Base-by-base conservation (phyloP, 345 rosid genomes). In the Hibiscus syriacus region DNA sequence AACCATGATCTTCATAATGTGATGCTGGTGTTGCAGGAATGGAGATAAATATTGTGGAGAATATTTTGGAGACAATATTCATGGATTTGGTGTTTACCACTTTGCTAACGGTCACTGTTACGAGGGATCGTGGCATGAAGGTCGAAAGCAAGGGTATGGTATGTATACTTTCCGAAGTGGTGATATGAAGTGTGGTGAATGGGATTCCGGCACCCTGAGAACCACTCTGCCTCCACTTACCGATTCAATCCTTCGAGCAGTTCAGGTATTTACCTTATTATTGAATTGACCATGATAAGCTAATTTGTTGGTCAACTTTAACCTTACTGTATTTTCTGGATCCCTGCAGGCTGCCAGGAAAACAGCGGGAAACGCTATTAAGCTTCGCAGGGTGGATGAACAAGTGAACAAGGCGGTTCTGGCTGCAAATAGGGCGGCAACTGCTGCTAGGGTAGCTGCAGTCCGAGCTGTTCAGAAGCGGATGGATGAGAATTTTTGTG, bases 41-140 rank as follows among this genome's bases (percentile, higher is more conserved):
- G 97, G 99, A 53, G 99, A 94, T 79, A 82, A 80, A 75, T 94
- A 91, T 39, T 88, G 87, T 1, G 97, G 99, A 32, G 99, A 94
- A 74, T 94, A 89, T 73, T 94, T 86, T 55, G 92, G 97, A 36
- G 99, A 91, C 68, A 91, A 91, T 78, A 82, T 94, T 27, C 97
- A 94, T 53, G 99, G 99, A 1, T 91, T 94, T 16, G 98, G 98
- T 38, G 87, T 87, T 22, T 94, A 94, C 68, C 92, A 81, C 73
- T 94, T 94, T 17, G 89, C 89, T 20, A 89, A 89, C 69, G 95
- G 96, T 69, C 99, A 94, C 43, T 84, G 86, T 72, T 91, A 94
- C 0, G 96, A 94, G 77, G 99, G 99, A 2, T 90, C 96, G 10
- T 94, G 99, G 99, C 97, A 94, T 22, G 99, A 94, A 79, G 96